Evolutionary conservation across 176 grass and related monocot genomes (phyloP).

Genomic region (Zoysia japonica): DNA sequence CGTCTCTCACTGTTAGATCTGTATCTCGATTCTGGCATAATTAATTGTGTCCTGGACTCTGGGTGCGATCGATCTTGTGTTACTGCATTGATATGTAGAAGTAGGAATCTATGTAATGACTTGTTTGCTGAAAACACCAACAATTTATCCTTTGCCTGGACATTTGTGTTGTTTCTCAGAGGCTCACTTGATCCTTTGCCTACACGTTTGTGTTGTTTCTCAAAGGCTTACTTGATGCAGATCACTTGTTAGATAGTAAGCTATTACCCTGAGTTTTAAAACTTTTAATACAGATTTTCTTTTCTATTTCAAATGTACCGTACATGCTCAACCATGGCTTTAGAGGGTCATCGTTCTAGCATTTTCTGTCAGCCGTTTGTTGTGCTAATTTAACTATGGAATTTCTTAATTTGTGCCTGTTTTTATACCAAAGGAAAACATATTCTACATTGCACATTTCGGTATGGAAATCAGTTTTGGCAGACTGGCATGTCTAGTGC

Average conservation of each 20-base stretch:
- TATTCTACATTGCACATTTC: not conserved
- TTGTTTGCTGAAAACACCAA: not conserved
- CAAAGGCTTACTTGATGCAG: not conserved
- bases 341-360: not conserved
- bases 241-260: constrained; percentile 1
- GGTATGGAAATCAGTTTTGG: not conserved
- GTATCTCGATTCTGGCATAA: not conserved
- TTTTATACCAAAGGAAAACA: not conserved
- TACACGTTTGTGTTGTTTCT: not conserved
- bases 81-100: not conserved
- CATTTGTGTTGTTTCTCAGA: constrained; percentile 1
- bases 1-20: not conserved
- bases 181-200: not conserved
- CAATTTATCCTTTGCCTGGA: not conserved
- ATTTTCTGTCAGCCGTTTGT: not conserved
- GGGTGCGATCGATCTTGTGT: not conserved
- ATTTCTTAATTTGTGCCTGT: not conserved
- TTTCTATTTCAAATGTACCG: not conserved
- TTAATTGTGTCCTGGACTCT: constrained; percentile 7
- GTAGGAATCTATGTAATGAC: not conserved
- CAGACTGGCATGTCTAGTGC: not conserved
- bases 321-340: not conserved
- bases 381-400: not conserved
- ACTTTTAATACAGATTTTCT: not conserved
- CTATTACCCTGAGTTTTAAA: not conserved